Percentiles rank a stretch among this genome's conserved stretches.
Evolutionary conservation across 106 monocot genomes (phyloP).

Genomic region (Allium sativum): DNA sequence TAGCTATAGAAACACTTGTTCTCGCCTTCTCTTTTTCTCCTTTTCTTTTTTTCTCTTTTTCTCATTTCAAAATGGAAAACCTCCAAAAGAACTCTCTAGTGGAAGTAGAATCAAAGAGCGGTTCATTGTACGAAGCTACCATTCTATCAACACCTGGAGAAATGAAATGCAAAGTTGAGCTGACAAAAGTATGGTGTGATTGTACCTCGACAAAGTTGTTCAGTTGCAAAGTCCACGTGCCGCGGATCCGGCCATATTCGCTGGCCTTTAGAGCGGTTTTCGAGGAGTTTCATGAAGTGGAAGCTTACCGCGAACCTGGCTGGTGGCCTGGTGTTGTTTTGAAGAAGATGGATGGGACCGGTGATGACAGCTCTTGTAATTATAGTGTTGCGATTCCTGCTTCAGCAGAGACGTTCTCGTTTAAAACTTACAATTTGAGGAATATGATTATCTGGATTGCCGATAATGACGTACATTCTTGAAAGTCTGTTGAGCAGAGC

Average conservation of each 20-base stretch:
- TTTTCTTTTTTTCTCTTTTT: no score
- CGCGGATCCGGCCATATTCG: slow-evolving; percentile 31
- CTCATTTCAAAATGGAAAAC: no score
- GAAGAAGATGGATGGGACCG: neutral
- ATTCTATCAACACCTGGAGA: slow-evolving; percentile 10
- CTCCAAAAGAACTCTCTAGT: slow-evolving; percentile 33
- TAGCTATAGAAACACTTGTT: no score
- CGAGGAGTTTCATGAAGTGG: slow-evolving; percentile 24
- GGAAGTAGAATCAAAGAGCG: slow-evolving; percentile 30
- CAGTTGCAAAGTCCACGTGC: slow-evolving; percentile 16
- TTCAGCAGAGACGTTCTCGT: neutral
- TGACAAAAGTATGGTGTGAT: slow-evolving; percentile 22
- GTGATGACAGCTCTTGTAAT: neutral
- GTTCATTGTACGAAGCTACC: slow-evolving; percentile 40
- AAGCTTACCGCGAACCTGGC: slow-evolving; percentile 42
- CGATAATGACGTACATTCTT: no score
- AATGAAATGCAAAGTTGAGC: slow-evolving; percentile 20
- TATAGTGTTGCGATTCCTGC: slow-evolving; percentile 4
- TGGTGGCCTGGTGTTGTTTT: slow-evolving; percentile 50
- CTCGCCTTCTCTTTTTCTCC: no score
- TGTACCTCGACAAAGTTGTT: no score
- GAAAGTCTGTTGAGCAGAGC: no score
- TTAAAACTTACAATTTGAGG: neutral
- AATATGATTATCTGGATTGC: no score
- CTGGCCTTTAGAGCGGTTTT: neutral